phyloP scores from a whole-genome alignment of 805 yeast genomes.

The Candida corydali region DNA sequence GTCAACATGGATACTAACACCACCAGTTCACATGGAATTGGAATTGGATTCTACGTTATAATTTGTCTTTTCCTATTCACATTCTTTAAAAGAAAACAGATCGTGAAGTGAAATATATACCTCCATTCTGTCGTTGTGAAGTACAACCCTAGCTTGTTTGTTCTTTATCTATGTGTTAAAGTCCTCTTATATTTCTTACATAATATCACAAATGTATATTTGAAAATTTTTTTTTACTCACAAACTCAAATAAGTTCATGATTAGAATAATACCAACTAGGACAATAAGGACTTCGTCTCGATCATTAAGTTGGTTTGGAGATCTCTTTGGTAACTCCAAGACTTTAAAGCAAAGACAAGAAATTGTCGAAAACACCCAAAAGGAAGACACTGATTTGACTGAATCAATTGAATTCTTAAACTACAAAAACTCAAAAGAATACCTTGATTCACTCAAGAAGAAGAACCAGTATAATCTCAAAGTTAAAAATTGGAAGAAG shows the following conservation, averaged over 20 bases:
- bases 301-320: slow-evolving; percentile 21
- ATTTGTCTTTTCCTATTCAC: slow-evolving; percentile 15
- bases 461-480: slow-evolving; percentile 32
- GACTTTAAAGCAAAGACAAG: slow-evolving; percentile 27
- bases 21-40: slow-evolving; percentile 2
- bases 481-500: slow-evolving; percentile 34
- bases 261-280: slow-evolving; percentile 6
- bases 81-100: slow-evolving; percentile 12
- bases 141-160: no score
- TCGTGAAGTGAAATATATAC: not conserved
- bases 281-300: slow-evolving; percentile 10
- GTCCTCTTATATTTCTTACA: no score
- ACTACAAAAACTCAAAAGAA: slow-evolving; percentile 31
- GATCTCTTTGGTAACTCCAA: slow-evolving; percentile 29
- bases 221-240: slow-evolving; percentile 5
- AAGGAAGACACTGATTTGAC: slow-evolving; percentile 32
- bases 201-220: no score
- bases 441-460: slow-evolving; percentile 20
- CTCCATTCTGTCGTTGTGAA: not conserved
- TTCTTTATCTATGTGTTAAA: not conserved
- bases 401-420: slow-evolving; percentile 32
- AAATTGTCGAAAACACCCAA: slow-evolving; percentile 29
- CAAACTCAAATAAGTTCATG: slow-evolving; percentile 1
- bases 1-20: not conserved
- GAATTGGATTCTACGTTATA: slow-evolving; percentile 16